A percentile compares a stretch with the other conserved stretches of the same genome.
Conservation (phyloP, 768 basidiomycete species). For the Suillus lakei region DNA sequence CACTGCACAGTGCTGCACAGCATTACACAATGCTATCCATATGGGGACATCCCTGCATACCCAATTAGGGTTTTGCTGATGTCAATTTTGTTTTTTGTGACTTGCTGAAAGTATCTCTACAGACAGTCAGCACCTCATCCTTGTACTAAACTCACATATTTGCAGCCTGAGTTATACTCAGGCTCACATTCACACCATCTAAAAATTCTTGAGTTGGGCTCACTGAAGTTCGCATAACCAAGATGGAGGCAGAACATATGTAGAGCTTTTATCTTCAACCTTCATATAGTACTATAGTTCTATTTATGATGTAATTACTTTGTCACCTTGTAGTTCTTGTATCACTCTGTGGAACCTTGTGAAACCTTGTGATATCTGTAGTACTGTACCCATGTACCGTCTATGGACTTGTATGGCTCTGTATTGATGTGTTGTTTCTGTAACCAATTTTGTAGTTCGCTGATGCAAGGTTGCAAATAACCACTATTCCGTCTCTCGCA, state of each 20-base stretch:
- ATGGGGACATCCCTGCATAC: too few species aligned
- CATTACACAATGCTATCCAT: too few species aligned
- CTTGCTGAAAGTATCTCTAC: background rate
- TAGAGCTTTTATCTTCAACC: background rate
- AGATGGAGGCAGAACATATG: too few species aligned
- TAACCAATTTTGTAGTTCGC: background rate
- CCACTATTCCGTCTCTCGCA: too few species aligned
- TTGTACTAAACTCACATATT: background rate
- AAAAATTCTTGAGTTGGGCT: background rate
- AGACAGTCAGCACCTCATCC: background rate
- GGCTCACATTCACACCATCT: background rate
- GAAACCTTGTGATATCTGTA: background rate
- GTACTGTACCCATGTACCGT: background rate
- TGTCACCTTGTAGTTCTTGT: background rate
- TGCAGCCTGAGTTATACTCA: background rate
- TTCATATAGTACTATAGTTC: background rate
- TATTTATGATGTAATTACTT: slow-evolving; percentile 1
- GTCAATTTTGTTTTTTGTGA: background rate
- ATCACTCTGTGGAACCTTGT: background rate
- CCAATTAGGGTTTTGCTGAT: too few species aligned
- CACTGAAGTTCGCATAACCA: too few species aligned
- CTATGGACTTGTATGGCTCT: background rate
- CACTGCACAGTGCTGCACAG: too few species aligned
- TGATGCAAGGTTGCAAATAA: too few species aligned
- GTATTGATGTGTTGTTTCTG: background rate